Percentiles rank a stretch among this genome's conserved stretches.
Evolutionary conservation across 805 yeast genomes (phyloP).

Genomic region (Yarrowia osloensis): DNA sequence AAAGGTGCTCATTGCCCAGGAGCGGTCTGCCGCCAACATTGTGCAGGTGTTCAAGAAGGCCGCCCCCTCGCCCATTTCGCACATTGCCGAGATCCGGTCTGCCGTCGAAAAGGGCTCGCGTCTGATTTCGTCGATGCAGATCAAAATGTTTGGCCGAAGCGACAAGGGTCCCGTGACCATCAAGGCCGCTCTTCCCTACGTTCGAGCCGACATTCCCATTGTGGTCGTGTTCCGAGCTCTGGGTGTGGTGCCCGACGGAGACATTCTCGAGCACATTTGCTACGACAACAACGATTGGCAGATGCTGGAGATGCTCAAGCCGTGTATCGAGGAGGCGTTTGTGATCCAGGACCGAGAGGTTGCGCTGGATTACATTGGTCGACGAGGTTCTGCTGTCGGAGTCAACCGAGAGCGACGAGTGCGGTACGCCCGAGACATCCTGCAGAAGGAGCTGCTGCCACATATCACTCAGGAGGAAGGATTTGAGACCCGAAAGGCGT

Average conservation of each 20-base stretch:
- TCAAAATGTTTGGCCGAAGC: slow-evolving; percentile 83
- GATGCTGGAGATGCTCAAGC: slow-evolving; percentile 98
- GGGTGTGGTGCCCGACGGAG: slow-evolving; percentile 99
- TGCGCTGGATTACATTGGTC: slow-evolving; percentile 95
- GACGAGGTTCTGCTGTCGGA: slow-evolving; percentile 97
- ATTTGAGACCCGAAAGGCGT: slow-evolving; percentile 94
- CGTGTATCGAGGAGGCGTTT: slow-evolving; percentile 98
- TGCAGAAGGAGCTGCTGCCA: slow-evolving; percentile 94
- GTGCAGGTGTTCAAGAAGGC: slow-evolving; percentile 98
- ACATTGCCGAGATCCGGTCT: slow-evolving; percentile 93
- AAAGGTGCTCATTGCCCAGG: slow-evolving; percentile 97
- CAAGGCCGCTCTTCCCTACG: slow-evolving; percentile 94
- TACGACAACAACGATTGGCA: slow-evolving; percentile 99
- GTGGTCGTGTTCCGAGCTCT: slow-evolving; percentile 96
- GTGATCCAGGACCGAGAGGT: slow-evolving; percentile 98
- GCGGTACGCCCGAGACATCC: slow-evolving; percentile 93
- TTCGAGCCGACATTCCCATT: slow-evolving; percentile 94
- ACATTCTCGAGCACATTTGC: slow-evolving; percentile 95
- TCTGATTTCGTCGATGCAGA: slow-evolving; percentile 89
- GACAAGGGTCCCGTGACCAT: slow-evolving; percentile 65
- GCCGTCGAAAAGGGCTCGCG: slow-evolving; percentile 98
- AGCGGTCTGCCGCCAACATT: slow-evolving; percentile 96
- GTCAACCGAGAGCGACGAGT: slow-evolving; percentile 97
- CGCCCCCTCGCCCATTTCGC: slow-evolving; percentile 94
- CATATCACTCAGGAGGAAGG: slow-evolving; percentile 98